Conservation (phyloP, 2,329 filamentous ascomycete species). For the Colletotrichum sp. region DNA sequence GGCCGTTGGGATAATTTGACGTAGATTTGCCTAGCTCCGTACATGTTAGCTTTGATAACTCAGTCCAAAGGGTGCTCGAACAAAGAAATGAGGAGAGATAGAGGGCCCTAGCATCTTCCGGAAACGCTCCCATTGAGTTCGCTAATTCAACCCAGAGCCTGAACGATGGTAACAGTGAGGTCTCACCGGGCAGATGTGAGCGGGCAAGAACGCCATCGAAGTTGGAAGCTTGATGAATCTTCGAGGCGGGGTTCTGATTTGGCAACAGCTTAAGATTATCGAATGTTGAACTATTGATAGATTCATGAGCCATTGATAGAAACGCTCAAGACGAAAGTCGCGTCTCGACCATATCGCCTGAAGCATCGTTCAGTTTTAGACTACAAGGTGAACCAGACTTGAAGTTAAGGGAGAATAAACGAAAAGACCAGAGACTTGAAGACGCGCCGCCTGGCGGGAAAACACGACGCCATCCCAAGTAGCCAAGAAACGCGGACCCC, state of each 20-base stretch:
- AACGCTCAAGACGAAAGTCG: not conserved
- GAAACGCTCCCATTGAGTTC: fast-evolving
- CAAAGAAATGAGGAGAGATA: not conserved
- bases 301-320: fast-evolving
- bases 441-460: not conserved
- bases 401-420: not conserved
- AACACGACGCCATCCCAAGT: not conserved
- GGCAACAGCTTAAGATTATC: not conserved
- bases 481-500: not conserved
- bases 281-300: not conserved
- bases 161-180: not conserved
- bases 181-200: fast-evolving
- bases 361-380: fast-evolving
- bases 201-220: fast-evolving
- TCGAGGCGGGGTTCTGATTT: fast-evolving
- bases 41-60: not conserved
- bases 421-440: not conserved
- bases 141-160: not conserved
- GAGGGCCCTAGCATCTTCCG: no score
- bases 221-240: not conserved
- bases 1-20: no score
- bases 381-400: not conserved
- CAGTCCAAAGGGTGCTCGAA: fast-evolving
- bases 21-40: not conserved
- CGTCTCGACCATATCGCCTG: fast-evolving